Percentiles rank a stretch among this genome's conserved stretches.
Evolutionary conservation across 768 basidiomycete genomes (phyloP).

Genomic region (Leccinum variicolor): DNA sequence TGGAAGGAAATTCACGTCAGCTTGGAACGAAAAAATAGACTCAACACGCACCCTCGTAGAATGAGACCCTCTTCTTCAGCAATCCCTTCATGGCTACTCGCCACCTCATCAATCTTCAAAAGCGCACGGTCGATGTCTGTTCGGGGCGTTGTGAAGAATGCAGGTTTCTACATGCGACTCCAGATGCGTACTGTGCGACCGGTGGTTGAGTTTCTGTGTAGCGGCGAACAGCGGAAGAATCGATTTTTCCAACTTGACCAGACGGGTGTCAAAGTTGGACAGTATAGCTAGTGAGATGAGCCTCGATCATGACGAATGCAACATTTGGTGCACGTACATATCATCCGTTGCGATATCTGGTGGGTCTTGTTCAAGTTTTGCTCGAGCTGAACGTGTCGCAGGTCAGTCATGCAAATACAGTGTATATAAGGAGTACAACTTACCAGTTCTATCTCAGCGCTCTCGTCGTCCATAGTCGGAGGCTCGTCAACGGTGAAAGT

Average conservation of each 20-base stretch:
- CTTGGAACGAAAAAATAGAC: slow-evolving; percentile 1
- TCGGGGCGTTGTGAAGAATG: background rate
- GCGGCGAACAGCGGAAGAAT: slow-evolving; percentile 80
- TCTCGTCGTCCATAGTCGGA: slow-evolving; percentile 23
- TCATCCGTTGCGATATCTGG: slow-evolving; percentile 85
- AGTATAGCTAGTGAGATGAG: slow-evolving; percentile 62
- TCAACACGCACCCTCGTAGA: slow-evolving; percentile 56
- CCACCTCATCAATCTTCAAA: slow-evolving; percentile 74
- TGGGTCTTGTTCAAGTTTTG: slow-evolving; percentile 85
- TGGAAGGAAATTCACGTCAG: slow-evolving; percentile 24
- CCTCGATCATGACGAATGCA: background rate
- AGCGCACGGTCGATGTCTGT: slow-evolving; percentile 80
- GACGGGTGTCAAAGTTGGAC: slow-evolving; percentile 77
- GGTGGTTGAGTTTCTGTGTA: slow-evolving; percentile 68
- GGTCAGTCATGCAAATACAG: background rate
- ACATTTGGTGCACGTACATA: slow-evolving; percentile 46
- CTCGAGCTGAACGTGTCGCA: slow-evolving; percentile 52
- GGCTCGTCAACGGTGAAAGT: background rate
- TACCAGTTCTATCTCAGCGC: slow-evolving; percentile 26
- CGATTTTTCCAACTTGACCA: slow-evolving; percentile 82
- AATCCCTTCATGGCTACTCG: slow-evolving; percentile 70
- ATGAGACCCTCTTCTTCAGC: slow-evolving; percentile 78
- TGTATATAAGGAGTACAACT: background rate
- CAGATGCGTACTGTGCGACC: slow-evolving; percentile 61
- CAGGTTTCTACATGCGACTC: background rate